Evolutionary conservation across 2,329 filamentous ascomycete genomes (phyloP).

Genomic region (Pseudogymnoascus sp.): DNA sequence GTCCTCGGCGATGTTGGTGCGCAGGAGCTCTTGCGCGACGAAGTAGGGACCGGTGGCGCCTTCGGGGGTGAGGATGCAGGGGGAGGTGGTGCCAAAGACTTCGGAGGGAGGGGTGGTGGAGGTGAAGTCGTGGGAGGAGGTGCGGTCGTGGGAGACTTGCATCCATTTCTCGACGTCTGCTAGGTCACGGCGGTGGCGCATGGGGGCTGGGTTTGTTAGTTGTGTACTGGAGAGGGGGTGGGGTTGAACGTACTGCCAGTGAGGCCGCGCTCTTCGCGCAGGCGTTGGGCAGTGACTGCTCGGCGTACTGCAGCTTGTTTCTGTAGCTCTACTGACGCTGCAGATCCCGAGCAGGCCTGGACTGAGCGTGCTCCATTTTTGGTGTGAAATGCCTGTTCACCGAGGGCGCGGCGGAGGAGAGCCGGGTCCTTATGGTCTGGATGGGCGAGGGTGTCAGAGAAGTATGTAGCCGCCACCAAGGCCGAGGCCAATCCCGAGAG

Average conservation of each 20-base stretch:
- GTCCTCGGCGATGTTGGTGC: slow-evolving; percentile 27
- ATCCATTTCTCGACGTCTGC: not conserved
- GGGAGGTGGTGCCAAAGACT: not conserved
- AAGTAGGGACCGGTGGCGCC: slow-evolving; percentile 9
- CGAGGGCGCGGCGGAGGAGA: not conserved
- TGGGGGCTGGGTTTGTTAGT: not conserved
- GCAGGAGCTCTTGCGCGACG: slow-evolving; percentile 30
- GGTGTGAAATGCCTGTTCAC: not conserved
- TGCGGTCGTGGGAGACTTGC: not conserved
- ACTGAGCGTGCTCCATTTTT: not conserved
- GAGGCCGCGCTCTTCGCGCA: not conserved
- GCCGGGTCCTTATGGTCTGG: not conserved
- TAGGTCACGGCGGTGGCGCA: not conserved
- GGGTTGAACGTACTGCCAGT: not conserved
- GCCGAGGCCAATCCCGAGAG: not conserved
- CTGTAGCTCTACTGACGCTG: not conserved
- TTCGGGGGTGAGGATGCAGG: slow-evolving; percentile 1
- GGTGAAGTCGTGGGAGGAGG: not conserved
- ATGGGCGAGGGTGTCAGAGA: not conserved
- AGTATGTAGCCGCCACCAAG: not conserved
- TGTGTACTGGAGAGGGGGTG: not conserved
- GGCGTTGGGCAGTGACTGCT: not conserved
- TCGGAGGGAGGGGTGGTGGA: not conserved
- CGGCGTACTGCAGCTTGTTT: not conserved
- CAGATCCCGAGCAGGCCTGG: not conserved